phyloP scores from a whole-genome alignment of 805 yeast species.

The Metschnikowia dekortorum region DNA sequence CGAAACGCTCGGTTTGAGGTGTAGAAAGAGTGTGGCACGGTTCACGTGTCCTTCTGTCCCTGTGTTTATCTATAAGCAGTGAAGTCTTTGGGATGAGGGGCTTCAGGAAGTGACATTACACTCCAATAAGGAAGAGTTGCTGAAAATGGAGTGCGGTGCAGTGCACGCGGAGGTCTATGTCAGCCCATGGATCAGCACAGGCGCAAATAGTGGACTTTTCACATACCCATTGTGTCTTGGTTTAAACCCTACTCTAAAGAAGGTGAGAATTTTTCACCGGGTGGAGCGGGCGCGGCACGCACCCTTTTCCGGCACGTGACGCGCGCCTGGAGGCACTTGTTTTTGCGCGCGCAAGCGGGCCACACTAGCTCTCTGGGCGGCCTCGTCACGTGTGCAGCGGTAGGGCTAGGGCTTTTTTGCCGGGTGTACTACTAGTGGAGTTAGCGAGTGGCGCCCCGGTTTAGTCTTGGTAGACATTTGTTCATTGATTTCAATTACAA shows the following conservation, averaged over 20 bases:
- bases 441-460: neutral
- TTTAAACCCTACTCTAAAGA: constrained; percentile 2
- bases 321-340: neutral
- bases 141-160: neutral
- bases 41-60: neutral
- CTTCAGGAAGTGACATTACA: neutral
- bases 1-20: no score
- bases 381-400: constrained; percentile 11
- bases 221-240: constrained; percentile 21
- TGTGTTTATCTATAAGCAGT: neutral
- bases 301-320: constrained; percentile 9
- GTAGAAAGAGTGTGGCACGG: no score
- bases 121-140: neutral
- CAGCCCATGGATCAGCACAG: neutral
- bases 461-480: neutral
- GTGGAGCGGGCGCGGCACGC: constrained; percentile 7
- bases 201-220: neutral
- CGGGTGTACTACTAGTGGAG: neutral
- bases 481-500: neutral
- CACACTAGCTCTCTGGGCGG: neutral
- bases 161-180: neutral
- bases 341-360: no score
- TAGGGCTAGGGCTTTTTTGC: constrained; percentile 15
- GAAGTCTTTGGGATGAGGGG: neutral
- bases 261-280: constrained; percentile 19